Percentiles rank a stretch among this genome's conserved stretches.
These are phyloP conservation scores for Metarhizium brunneum DNA, from an alignment of 2,329 filamentous ascomycete species.

Conservation along the genomic window DNA sequence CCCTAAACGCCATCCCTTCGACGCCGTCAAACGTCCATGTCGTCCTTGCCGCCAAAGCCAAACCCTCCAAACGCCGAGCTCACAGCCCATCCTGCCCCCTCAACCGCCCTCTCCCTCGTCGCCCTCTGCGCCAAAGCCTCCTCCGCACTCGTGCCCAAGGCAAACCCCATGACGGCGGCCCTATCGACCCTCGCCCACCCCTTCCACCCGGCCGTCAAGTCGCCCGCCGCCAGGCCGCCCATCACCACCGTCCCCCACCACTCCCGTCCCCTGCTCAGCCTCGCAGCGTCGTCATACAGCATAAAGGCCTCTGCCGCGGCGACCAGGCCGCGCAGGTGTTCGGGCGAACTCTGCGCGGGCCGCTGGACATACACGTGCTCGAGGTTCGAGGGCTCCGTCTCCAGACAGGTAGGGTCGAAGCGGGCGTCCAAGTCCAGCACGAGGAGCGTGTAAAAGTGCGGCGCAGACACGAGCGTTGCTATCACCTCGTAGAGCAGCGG, in stretches of 20 bases:
- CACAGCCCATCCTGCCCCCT: slow-evolving; percentile 36
- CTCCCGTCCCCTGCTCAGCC: slow-evolving; percentile 33
- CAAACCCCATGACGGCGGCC: slow-evolving; percentile 30
- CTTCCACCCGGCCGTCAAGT: slow-evolving; percentile 25
- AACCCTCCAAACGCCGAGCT: slow-evolving; percentile 41
- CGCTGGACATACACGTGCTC: slow-evolving; percentile 42
- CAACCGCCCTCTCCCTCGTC: slow-evolving; percentile 29
- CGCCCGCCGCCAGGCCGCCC: slow-evolving; percentile 28
- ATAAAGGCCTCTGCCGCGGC: slow-evolving; percentile 35
- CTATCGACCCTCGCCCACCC: slow-evolving; percentile 46
- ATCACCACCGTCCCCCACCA: slow-evolving; percentile 53
- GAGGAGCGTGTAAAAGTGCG: slow-evolving; percentile 38
- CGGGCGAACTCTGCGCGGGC: slow-evolving; percentile 20
- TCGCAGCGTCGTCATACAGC: slow-evolving; percentile 34
- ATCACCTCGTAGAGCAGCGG: slow-evolving; percentile 48
- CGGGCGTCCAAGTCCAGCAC: slow-evolving; percentile 45
- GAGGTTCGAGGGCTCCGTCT: slow-evolving; percentile 28
- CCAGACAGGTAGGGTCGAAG: slow-evolving; percentile 43
- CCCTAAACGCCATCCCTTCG: too few relatives aligned
- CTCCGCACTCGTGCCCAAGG: slow-evolving; percentile 27
- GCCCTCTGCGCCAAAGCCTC: slow-evolving; percentile 35
- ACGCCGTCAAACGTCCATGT: neutral
- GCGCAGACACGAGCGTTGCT: slow-evolving; percentile 38
- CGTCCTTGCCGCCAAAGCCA: slow-evolving; percentile 21
- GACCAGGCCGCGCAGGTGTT: slow-evolving; percentile 25